Conservation (phyloP, 345 rosid genomes). For the Salix udensis region DNA sequence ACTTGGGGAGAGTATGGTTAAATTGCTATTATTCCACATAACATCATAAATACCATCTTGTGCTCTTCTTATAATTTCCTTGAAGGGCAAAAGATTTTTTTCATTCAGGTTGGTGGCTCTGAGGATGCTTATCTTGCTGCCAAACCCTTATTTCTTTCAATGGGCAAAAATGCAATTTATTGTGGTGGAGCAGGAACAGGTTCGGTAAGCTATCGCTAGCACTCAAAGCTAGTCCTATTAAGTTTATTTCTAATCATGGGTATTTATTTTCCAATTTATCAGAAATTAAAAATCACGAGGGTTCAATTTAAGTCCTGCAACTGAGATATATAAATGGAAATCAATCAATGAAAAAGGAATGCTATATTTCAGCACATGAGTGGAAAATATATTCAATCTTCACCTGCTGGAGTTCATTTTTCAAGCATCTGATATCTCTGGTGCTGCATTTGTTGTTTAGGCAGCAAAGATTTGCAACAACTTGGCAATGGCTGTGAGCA, state of each 20-base stretch:
- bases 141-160: conserved; percentile 60
- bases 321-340: not conserved
- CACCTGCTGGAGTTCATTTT: not conserved
- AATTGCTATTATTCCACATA: not conserved
- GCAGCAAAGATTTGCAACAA: conserved; percentile 96
- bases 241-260: not conserved
- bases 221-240: not conserved
- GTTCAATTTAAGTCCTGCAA: not conserved
- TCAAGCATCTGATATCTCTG: conserved; percentile 7
- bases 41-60: not conserved
- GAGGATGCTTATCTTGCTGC: conserved; percentile 70
- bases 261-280: not conserved
- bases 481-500: conserved; percentile 87
- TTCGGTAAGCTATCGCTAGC: conserved; percentile 54
- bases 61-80: not conserved
- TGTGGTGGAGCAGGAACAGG: conserved; percentile 97
- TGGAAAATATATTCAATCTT: not conserved
- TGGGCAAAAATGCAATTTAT: conserved; percentile 74
- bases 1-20: not conserved
- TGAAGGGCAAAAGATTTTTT: conserved; percentile 14
- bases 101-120: conserved; percentile 83
- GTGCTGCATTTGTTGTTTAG: conserved; percentile 30
- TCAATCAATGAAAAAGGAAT: not conserved
- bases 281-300: not conserved
- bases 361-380: not conserved